Base-by-base conservation (phyloP, 208 protist species). In the Trypanosomatidae sp. region DNA sequence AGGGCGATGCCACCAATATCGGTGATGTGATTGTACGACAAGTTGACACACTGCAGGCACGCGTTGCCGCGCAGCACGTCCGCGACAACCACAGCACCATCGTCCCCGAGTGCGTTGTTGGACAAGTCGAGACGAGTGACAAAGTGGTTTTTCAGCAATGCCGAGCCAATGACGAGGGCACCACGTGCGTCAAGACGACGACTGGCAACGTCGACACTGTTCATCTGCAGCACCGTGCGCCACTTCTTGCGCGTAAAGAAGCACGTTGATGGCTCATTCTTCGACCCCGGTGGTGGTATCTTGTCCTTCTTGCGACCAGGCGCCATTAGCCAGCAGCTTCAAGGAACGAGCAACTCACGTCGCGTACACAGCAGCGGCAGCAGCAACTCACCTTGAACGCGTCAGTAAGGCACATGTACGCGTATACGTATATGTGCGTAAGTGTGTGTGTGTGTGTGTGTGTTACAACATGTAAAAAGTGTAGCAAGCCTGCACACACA, bases 1-100 rank as follows among this genome's bases (percentile, higher is more conserved):
- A 92, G 60, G 7, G 83, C 83, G 32, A 92, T 88, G 43, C 83
- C 83, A 21, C 77, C 83, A 6, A 86, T 48, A 47, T 92, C 83
- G 0, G 69, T 82, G 32, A 92, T 88, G 50, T 33, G 47, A 33
- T 92, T 92, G 26, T 81, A 60, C 11, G 83, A 65, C 10, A 92
- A 53, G 61, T 92, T 86, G 4, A 92, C 39, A 21, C 53, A 51
- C 45, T 88, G 75, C 19, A 92, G 42, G 6, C 19, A 44, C 7
- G 61, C 60, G 61, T 92, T 92, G 13, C 58, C 50, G 1, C 66
- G 57, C 33, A 92, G 65, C 56, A 87, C 55, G 22, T 77, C 62
- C 0, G 83, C 74, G 7, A 92, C 38, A 10, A 56, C 45, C 19
- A 92, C 56, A 1, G 83, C 83, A 0, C 83, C 83, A 0, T 70